Conservation (phyloP, 768 basidiomycete species). For the Boletellus emodensis region DNA sequence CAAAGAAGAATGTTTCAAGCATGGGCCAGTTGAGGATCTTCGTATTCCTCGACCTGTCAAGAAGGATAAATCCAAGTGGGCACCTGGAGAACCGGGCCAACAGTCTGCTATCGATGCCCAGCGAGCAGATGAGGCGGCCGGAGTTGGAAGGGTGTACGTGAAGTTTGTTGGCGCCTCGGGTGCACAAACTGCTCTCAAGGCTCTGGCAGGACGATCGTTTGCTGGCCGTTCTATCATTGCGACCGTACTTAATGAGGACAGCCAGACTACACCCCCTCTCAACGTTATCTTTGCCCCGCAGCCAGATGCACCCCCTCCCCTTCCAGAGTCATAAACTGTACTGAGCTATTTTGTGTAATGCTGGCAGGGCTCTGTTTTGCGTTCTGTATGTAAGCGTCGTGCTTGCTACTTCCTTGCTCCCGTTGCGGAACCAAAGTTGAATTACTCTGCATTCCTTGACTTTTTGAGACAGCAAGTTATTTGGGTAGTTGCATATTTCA, state of each 20-base stretch:
- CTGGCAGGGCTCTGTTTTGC: slow-evolving; percentile 13
- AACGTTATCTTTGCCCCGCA: slow-evolving; percentile 81
- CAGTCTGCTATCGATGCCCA: slow-evolving; percentile 63
- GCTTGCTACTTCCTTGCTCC: slow-evolving; percentile 4
- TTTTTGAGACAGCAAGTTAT: neutral
- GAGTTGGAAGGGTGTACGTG: slow-evolving; percentile 95
- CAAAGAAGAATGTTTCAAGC: slow-evolving; percentile 81
- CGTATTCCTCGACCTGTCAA: slow-evolving; percentile 86
- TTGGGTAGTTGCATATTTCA: too few relatives aligned
- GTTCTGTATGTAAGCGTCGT: slow-evolving; percentile 20
- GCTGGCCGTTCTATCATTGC: slow-evolving; percentile 86
- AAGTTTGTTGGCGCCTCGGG: slow-evolving; percentile 64
- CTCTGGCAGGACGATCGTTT: slow-evolving; percentile 86
- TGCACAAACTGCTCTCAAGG: slow-evolving; percentile 72
- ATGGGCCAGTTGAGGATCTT: slow-evolving; percentile 78
- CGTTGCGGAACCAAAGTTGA: neutral
- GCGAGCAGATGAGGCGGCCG: slow-evolving; percentile 80
- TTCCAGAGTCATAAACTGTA: slow-evolving; percentile 41
- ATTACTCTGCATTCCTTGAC: too few relatives aligned
- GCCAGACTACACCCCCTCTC: slow-evolving; percentile 79
- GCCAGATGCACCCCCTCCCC: slow-evolving; percentile 76
- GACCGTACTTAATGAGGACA: slow-evolving; percentile 77
- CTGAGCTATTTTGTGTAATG: slow-evolving; percentile 6
- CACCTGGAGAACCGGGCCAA: slow-evolving; percentile 53
- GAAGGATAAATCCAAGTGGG: slow-evolving; percentile 81